Evolutionary conservation across 306 rosid species (phyloP), one percentile per base, ranked within the genome.

Genomic region (Rosa chinensis): DNA sequence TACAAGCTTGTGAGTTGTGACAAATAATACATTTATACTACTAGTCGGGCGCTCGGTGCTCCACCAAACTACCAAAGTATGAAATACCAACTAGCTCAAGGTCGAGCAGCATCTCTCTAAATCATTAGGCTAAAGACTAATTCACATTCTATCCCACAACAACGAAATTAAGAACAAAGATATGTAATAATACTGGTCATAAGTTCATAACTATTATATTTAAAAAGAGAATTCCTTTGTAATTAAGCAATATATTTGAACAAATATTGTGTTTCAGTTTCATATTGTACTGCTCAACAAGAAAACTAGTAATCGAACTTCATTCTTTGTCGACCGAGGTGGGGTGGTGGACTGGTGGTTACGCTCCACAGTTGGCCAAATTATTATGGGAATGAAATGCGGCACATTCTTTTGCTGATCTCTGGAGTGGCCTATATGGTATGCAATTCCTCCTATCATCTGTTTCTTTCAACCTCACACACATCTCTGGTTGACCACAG

Each of bases 371-470:
- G 35, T 87, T 77, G 69, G 85, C 89, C 40, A 88, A 89, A 66
- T 81, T 71, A 62, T 62, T 1, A 10, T 21, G 32, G 12, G 84
- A 70, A 78, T 87, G 85, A 77, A 92, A 88, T 7, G 84, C 80
- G 4, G 52, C 68, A 80, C 99, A 94, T 55, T 92, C 92, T 44
- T 79, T 3, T 2, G 14, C 52, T 7, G 95, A 84, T 73, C 97
- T 79, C 67, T 94, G 99, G 73, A 82, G 59, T 1, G 90, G 97
- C 88, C 95, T 76, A 70, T 82, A 17, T 13, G 93, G 95, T 68
- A 94, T 59, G 63, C 99, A 94, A 75, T 94, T 94, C 76, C 76
- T 81, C 73, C 43, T 66, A 55, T 92, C 99, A 85, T 91, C 91
- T 45, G 71, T 81, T 3, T 77, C 86, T 21, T 40, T 77, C 86